A percentile compares a stretch with the other conserved stretches of the same genome.
Evolutionary conservation across 164 flowering plant genomes (phyloP).

Genomic region (Cinnamomum chago): DNA sequence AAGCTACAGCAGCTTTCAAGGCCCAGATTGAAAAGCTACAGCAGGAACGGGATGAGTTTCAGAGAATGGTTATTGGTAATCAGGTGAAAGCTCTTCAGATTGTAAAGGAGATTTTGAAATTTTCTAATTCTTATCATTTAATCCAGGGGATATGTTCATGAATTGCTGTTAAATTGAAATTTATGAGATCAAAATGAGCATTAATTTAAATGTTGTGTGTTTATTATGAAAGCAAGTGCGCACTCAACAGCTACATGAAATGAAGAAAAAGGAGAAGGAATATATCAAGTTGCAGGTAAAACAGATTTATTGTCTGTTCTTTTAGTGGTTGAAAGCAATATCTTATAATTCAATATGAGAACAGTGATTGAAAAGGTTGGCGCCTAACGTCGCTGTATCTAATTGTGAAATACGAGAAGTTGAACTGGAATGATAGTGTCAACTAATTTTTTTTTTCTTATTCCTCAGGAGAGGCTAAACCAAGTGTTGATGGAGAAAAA

Average conservation of each 20-base stretch:
- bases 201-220: slow-evolving; percentile 2
- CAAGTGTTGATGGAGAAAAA: slow-evolving; percentile 98
- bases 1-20: slow-evolving; percentile 77
- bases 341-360: too few species aligned
- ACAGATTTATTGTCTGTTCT: background rate
- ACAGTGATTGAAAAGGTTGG: background rate
- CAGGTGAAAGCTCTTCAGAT: slow-evolving; percentile 48
- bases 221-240: slow-evolving; percentile 70
- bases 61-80: slow-evolving; percentile 96
- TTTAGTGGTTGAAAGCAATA: background rate
- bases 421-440: background rate
- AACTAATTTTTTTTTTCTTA: background rate
- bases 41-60: slow-evolving; percentile 95
- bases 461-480: slow-evolving; percentile 72
- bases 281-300: slow-evolving; percentile 89
- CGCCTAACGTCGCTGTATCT: background rate
- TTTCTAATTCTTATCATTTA: background rate
- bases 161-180: background rate
- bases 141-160: background rate
- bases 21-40: slow-evolving; percentile 93
- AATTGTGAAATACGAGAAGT: background rate
- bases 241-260: slow-evolving; percentile 94
- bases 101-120: background rate
- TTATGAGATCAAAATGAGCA: background rate
- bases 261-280: slow-evolving; percentile 98